Conservation (phyloP, 2,329 filamentous ascomycete species). For the Canariomyces notabilis region DNA sequence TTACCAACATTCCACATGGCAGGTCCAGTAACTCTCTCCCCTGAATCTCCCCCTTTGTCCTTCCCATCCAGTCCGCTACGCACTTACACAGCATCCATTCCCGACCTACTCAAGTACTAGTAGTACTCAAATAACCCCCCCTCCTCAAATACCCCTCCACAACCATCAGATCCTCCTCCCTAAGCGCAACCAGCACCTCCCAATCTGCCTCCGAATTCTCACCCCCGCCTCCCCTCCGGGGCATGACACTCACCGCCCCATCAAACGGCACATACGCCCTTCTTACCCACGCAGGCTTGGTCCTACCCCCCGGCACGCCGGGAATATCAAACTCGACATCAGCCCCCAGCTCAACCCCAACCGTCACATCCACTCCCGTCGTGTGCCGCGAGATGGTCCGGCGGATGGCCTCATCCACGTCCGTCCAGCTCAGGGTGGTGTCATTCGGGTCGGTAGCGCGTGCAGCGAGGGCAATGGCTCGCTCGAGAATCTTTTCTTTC, state of each 20-base stretch:
- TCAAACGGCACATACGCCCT: slow-evolving; percentile 6
- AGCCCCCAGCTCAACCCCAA: neutral
- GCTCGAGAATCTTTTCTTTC: neutral
- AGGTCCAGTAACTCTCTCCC: too few species aligned
- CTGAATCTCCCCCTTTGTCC: too few species aligned
- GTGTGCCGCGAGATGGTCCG: neutral
- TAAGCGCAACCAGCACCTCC: slow-evolving; percentile 10
- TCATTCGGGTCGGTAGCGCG: neutral
- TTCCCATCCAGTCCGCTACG: too few species aligned
- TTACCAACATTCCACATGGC: too few species aligned
- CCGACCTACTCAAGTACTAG: too few species aligned
- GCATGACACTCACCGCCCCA: slow-evolving; percentile 6
- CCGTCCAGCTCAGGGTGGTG: neutral
- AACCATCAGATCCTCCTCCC: slow-evolving; percentile 8
- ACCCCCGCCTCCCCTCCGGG: neutral
- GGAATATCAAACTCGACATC: slow-evolving; percentile 13
- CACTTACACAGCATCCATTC: too few species aligned
- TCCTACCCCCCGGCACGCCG: neutral
- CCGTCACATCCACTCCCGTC: slow-evolving; percentile 8
- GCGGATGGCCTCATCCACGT: slow-evolving; percentile 1
- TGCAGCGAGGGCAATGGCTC: neutral
- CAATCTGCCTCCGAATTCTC: slow-evolving; percentile 13
- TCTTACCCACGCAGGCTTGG: slow-evolving; percentile 5
- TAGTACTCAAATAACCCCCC: too few species aligned
- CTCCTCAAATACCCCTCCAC: too few species aligned